Evolutionary conservation across 805 yeast species (phyloP), one percentile per base, ranked within the genome.

Genomic region (Lipomyces yamadae): DNA sequence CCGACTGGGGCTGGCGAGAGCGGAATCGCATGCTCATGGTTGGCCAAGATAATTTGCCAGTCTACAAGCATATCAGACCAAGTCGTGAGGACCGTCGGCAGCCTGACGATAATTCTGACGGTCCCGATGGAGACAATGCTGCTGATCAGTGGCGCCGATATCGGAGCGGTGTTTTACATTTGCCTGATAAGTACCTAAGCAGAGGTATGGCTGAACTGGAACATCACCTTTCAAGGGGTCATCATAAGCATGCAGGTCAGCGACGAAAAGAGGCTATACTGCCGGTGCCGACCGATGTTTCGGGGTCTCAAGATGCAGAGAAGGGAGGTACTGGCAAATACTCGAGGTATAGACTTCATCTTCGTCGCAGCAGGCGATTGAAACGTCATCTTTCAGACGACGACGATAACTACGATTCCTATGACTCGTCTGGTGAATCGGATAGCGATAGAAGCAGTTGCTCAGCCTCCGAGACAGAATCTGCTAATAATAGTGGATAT

Each of bases 1-100:
- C 65, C 4, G 72, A 70, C 42, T 55, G 56, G 59, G 70, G 68
- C 48, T 70, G 72, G 72, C 66, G 72, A 15, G 63, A 66, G 37
- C 70, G 70, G 32, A 61, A 63, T 35, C 64, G 65, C n/a, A 42
- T 37, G 48, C 54, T 37, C 4, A 63, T 70, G 72, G 53, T 61
- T 10, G 72, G 66, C 29, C 62, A 70, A 8, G 37, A 61, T 33
- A 65, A 69, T 7, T 37, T 50, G 35, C 63, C 54, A 15, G 32
- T 70, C n/a, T 70, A 68, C 50, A 48, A 18, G 6, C 61, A 56
- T 6, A 10, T 34, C 34, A 52, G 34, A 4, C 30, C 34, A 13
- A 37, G 15, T 7, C 24, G 18, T 15, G 48, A 42, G 48, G n/a
- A 24, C 48, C 48, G 24, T 42, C 7, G 18, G 48, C 18, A 42